A percentile compares a stretch with the other conserved stretches of the same genome.
These are phyloP conservation scores for Fusarium foetens DNA, from an alignment of 2,329 filamentous ascomycete genomes.

Conservation along the genomic window DNA sequence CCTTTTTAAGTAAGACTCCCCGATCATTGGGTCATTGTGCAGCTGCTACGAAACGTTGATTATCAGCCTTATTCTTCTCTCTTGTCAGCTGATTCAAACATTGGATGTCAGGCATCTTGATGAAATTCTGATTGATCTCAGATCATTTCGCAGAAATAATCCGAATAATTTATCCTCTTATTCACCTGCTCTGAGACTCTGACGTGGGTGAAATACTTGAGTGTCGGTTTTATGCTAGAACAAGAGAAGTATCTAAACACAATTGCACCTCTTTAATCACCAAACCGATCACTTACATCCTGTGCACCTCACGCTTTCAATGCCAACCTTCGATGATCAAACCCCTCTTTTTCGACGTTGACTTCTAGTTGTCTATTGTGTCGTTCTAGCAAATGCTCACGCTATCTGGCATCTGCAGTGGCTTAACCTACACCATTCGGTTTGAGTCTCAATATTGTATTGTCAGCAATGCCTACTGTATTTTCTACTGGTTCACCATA, in stretches of 20 bases:
- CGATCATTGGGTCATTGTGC: slow-evolving; percentile 17
- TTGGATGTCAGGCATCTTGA: neutral
- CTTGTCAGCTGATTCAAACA: neutral
- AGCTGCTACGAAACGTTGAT: neutral
- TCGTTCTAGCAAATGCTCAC: neutral
- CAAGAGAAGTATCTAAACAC: too few relatives aligned
- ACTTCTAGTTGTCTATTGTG: neutral
- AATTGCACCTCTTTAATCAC: neutral
- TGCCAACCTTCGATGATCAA: too few relatives aligned
- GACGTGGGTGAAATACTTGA: too few relatives aligned
- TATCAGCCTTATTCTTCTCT: neutral
- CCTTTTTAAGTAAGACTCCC: slow-evolving; percentile 16
- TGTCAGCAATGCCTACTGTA: neutral
- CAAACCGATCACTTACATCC: neutral
- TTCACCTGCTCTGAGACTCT: neutral
- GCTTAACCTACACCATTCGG: neutral
- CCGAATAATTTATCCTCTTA: neutral
- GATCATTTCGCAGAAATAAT: neutral
- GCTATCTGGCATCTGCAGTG: neutral
- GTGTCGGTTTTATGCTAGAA: neutral
- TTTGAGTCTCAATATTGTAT: neutral
- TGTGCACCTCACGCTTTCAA: neutral
- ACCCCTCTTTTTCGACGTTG: neutral
- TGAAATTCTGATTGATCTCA: neutral
- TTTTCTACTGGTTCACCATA: neutral